phyloP scores from a whole-genome alignment of 2,329 filamentous ascomycete species.

The Monosporascus sp. region DNA sequence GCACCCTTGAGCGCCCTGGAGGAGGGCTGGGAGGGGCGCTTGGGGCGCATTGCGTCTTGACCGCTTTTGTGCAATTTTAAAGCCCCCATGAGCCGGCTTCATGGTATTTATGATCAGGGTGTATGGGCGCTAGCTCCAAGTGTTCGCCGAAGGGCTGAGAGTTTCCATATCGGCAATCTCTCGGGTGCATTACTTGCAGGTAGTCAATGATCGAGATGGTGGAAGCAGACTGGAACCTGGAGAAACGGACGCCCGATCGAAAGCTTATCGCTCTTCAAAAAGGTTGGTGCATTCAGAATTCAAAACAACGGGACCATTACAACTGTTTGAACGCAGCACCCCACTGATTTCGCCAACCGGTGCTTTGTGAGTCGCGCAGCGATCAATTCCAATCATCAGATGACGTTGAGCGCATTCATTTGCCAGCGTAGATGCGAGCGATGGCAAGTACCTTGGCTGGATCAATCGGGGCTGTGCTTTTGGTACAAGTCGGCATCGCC shows the following conservation, averaged over 20 bases:
- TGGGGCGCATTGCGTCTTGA: not conserved
- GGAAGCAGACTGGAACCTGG: not conserved
- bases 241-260: not conserved
- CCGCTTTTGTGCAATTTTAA: conserved; percentile 1
- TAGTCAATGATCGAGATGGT: no score
- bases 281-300: not conserved
- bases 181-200: not conserved
- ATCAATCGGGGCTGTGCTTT: not conserved
- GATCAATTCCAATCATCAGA: no score
- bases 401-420: not conserved
- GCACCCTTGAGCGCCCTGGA: not conserved
- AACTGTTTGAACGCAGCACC: not conserved
- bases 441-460: not conserved
- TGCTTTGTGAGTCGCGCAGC: no score
- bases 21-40: not conserved
- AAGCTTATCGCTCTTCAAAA: not conserved
- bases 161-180: not conserved
- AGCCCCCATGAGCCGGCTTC: not conserved
- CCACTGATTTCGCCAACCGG: no score
- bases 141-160: not conserved
- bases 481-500: not conserved
- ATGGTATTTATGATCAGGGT: no score
- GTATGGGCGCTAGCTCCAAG: not conserved
- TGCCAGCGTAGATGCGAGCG: not conserved
- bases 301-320: not conserved